Base-by-base conservation (phyloP, 805 yeast species). In the Ogataea paradorogensis region DNA sequence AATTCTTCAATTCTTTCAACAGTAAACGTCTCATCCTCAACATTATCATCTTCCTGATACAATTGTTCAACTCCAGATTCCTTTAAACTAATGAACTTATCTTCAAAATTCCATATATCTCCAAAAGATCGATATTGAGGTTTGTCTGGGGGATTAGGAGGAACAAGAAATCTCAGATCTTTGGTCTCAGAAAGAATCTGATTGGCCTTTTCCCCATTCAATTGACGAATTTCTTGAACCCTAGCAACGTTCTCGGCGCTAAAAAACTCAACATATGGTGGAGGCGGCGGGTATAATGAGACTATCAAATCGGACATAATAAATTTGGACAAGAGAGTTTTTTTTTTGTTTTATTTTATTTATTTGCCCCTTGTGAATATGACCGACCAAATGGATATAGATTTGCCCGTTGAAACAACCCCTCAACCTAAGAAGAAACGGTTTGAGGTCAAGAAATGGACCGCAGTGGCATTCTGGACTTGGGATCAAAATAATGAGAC, bases 391-490 rank as follows among this genome's bases (percentile, higher is more conserved):
- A 55, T 53, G 59, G 59, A 54, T 30, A 42, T 54, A 8, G 59
- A 54, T 38, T 37, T 40, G 24, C 59, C 56, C 23, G 48, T 53
- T 46, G 43, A 28, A 11, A 15, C 28, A 7, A 11, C 21, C 8
- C 29, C 52, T 34, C 57, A 66, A 45, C 56, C 55, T 43, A 60
- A 61, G 45, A 79, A 83, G 67, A 84, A 83, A 61, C 74, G 86
- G 53, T 90, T 93, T 55, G 97, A 91, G 61, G 90, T 93, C 28
- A 86, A 88, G 60, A 93, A 90, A 70, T 91, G 99, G 98, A 89
- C 96, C 10, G 98, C 98, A 0, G 99, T 93, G 34, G 98, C 98
- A n/a, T 88, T 93, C 61, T 93, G 99, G 99, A 88, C 97, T 0
- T 93, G 99, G 99, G 96, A 75, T 67, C 70, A 58, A 68, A 70